Evolutionary conservation across 176 grass and related monocot species (phyloP), one percentile per base, ranked within the genome.

Genomic region (Carex littledalei): DNA sequence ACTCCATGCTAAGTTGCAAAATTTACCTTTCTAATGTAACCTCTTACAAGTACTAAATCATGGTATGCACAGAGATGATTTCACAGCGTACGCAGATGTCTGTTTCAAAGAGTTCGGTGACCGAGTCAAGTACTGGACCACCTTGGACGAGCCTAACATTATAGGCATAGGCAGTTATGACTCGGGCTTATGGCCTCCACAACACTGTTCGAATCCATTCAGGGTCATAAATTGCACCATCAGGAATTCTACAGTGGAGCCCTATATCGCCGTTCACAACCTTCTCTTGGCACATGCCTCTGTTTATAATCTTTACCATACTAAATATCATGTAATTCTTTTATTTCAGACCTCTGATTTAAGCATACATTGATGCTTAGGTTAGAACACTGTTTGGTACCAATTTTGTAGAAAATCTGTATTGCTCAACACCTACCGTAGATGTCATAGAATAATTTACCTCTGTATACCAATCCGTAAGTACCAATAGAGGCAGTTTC

Each of bases 61-160:
- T 67, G 3, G 31, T 6, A 63, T 59, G 14, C 66, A 37, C 79
- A 94, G 91, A 20, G 86, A 90, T 13, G 94, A 93, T 76, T 97
- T 97, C 78, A 88, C 86, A 72, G 86, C 86, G 12, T 93, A 88
- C 29, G 91, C 91, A 17, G 60, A 97, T 34, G 65, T 93, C 14
- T 91, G 89, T 86, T 97, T 93, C 49, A 62, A 45, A 34, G 84
- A 94, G 63, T 94, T 97, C 1, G 94, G 91, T 21, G 85, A 92
- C 39, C 87, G 91, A 61, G 86, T 97, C 26, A 18, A 63, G 15
- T 69, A 84, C 15, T 97, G 90, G 94, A 94, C 88, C 24, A 97
- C 88, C 2, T 4, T 94, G 5, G 21, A 67, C 12, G 55, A 94
- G 76, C 85, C 88, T 59, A 97, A 92, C 26, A 29, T 86, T 20